phyloP scores from a whole-genome alignment of 306 rosid species.

The Cucumis cinereus region DNA sequence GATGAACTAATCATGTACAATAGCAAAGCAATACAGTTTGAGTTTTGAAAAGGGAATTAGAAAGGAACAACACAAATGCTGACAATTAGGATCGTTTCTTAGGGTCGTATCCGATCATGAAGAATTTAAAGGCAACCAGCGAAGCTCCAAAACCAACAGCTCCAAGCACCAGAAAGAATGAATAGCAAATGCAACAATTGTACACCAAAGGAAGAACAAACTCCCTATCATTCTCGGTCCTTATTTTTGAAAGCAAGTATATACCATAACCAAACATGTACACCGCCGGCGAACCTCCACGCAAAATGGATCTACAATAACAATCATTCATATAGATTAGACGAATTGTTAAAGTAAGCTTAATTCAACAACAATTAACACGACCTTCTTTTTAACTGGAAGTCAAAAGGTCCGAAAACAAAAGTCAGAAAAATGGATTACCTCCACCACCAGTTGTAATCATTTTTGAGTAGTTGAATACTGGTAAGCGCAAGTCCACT shows the following conservation, averaged over 20 bases:
- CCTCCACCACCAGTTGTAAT: conserved; percentile 18
- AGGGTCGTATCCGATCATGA: not conserved
- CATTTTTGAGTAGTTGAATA: not conserved
- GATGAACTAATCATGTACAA: not conserved
- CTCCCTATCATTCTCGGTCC: not conserved
- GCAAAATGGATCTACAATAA: conserved; percentile 11
- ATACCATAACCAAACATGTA: conserved; percentile 19
- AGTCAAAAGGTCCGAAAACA: too few relatives aligned
- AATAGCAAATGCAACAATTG: conserved; percentile 16
- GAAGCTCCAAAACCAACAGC: not conserved
- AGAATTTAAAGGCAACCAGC: not conserved
- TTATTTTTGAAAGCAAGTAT: conserved; percentile 9
- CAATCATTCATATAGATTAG: not conserved
- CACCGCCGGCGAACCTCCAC: conserved; percentile 20
- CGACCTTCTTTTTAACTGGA: too few relatives aligned
- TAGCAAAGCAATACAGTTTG: too few relatives aligned
- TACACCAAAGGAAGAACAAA: conserved; percentile 10
- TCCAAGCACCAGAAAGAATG: conserved; percentile 15
- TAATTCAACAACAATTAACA: too few relatives aligned
- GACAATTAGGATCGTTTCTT: not conserved
- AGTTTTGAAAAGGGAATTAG: not conserved
- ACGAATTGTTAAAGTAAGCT: too few relatives aligned
- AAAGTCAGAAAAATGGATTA: not conserved
- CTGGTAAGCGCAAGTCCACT: not conserved
- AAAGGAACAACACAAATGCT: too few relatives aligned